Evolutionary conservation across 176 grass and related monocot species (phyloP).

Genomic region (Aegilops speltoides): DNA sequence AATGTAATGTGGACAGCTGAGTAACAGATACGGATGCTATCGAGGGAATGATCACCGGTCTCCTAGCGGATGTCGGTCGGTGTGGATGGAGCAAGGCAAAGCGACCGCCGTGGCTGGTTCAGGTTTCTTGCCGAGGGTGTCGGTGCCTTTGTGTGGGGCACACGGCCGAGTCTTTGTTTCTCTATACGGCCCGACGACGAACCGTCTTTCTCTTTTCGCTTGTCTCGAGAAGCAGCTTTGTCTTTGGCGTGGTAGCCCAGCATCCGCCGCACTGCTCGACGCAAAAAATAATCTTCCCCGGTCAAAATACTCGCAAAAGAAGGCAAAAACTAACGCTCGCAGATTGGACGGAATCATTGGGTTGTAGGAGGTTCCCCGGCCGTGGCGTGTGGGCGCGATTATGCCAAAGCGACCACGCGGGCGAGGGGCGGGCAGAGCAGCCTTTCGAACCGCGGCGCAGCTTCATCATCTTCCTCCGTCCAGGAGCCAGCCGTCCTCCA

Average conservation of each 20-base stretch:
- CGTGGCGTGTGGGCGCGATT: constrained; percentile 34
- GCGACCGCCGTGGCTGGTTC: background rate
- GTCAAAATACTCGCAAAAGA: background rate
- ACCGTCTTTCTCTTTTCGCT: constrained; percentile 19
- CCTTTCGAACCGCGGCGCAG: constrained; percentile 12
- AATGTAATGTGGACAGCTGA: background rate
- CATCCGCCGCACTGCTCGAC: background rate
- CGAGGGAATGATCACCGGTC: background rate
- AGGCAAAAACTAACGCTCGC: background rate
- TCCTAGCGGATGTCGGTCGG: constrained; percentile 34
- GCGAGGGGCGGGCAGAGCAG: constrained; percentile 6
- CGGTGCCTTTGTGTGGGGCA: constrained; percentile 22
- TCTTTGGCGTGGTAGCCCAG: background rate
- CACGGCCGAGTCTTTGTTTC: background rate
- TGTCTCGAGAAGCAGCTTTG: constrained; percentile 19
- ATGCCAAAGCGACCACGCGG: constrained; percentile 43
- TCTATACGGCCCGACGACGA: background rate
- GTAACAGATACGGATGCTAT: background rate
- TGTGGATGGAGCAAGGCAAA: constrained; percentile 30
- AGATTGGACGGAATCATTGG: background rate
- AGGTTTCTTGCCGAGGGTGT: background rate
- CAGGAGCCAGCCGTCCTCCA: background rate
- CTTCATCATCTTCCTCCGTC: constrained; percentile 23
- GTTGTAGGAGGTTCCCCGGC: background rate
- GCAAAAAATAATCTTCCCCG: background rate